Percentiles rank a stretch among this genome's conserved stretches.
Conservation (phyloP, 345 rosid genomes). For the Citrus medica region DNA sequence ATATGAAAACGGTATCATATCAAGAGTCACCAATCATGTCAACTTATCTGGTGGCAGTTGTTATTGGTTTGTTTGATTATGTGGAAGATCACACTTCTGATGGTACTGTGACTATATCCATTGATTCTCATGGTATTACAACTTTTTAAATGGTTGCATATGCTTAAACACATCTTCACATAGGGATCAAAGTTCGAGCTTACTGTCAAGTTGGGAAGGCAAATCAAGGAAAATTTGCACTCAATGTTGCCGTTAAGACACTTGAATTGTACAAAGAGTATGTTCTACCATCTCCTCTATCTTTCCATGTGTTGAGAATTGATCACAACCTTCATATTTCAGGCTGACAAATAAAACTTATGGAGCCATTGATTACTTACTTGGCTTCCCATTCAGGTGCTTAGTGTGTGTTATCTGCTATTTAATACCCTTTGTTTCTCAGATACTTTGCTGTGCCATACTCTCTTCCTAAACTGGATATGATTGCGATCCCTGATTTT, state of each 20-base stretch:
- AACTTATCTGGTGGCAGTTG: slow-evolving; percentile 91
- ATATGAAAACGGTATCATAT: slow-evolving; percentile 57
- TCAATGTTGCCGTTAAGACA: slow-evolving; percentile 85
- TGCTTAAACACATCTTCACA: slow-evolving; percentile 10
- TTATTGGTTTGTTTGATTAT: slow-evolving; percentile 83
- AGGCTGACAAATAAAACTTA: slow-evolving; percentile 4
- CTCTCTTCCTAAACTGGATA: slow-evolving; percentile 89
- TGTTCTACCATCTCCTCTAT: slow-evolving; percentile 21
- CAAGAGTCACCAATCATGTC: slow-evolving; percentile 96
- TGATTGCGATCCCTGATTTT: slow-evolving; percentile 98
- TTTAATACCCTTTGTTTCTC: slow-evolving; percentile 5
- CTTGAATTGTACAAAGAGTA: slow-evolving; percentile 86
- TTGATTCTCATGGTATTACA: background rate
- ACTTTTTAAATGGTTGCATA: slow-evolving; percentile 4
- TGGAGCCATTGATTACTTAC: background rate
- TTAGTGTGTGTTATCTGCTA: background rate
- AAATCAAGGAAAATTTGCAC: slow-evolving; percentile 89
- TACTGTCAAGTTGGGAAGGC: slow-evolving; percentile 88
- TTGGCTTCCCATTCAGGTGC: background rate
- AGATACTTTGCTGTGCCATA: slow-evolving; percentile 93
- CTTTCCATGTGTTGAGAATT: background rate
- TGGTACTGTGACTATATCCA: slow-evolving; percentile 36
- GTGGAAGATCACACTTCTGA: slow-evolving; percentile 88
- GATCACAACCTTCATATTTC: background rate
- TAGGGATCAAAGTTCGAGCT: slow-evolving; percentile 86